Percentiles rank a stretch among this genome's conserved stretches.
Conservation (phyloP, 345 rosid genomes). For the Firmiana major region DNA sequence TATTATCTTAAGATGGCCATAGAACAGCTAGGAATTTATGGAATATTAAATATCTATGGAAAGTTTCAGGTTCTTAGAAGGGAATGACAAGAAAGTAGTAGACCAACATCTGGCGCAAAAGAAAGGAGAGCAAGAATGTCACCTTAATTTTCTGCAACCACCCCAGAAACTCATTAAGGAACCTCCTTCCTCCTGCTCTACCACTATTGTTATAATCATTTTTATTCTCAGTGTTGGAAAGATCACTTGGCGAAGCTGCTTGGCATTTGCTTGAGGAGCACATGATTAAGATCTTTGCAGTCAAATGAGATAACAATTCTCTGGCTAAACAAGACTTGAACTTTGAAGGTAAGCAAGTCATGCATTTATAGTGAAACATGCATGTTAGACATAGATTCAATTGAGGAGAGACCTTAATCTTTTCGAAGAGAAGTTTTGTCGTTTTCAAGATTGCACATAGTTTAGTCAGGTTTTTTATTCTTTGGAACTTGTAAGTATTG, state of each 20-base stretch:
- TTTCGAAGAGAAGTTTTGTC: slow-evolving; percentile 17
- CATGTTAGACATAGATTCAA: slow-evolving; percentile 19
- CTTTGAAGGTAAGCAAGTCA: background rate
- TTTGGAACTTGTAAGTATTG: slow-evolving; percentile 8
- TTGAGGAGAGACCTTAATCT: slow-evolving; percentile 19
- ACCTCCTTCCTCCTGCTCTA: background rate
- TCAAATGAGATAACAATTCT: background rate
- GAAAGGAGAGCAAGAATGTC: background rate
- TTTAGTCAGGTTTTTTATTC: slow-evolving; percentile 1
- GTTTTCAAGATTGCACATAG: background rate
- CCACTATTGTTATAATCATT: background rate
- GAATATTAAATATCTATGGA: background rate
- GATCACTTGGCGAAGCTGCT: background rate
- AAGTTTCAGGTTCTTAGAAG: background rate
- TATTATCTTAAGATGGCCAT: background rate
- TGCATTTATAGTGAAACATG: slow-evolving; percentile 11
- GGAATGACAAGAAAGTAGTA: background rate
- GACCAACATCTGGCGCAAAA: background rate
- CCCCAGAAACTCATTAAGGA: background rate
- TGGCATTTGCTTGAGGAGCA: background rate
- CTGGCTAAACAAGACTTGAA: background rate
- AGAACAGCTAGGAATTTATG: background rate
- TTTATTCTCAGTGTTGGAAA: background rate
- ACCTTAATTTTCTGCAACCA: slow-evolving; percentile 22
- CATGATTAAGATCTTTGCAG: background rate